phyloP scores from a whole-genome alignment of 2,329 filamentous ascomycete genomes.

The Rhynchosporium agropyri region DNA sequence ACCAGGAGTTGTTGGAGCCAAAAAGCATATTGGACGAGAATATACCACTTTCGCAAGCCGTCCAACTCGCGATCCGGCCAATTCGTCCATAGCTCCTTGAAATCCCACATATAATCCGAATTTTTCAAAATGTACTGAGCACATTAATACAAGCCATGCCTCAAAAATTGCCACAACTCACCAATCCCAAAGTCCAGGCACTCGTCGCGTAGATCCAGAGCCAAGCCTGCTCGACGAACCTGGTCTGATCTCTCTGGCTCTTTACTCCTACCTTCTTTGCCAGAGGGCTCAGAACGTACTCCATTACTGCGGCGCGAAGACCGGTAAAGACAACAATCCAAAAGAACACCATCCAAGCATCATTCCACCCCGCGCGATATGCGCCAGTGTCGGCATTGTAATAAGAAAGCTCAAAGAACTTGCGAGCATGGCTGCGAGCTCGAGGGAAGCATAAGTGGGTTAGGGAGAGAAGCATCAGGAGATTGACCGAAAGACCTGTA shows the following conservation, averaged over 20 bases:
- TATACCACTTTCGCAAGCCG: conserved; percentile 82
- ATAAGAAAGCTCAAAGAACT: conserved; percentile 88
- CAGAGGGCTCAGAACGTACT: conserved; percentile 81
- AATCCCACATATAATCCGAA: conserved; percentile 77
- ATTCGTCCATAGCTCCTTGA: conserved; percentile 77
- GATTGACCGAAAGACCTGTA: conserved; percentile 80
- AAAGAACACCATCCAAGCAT: conserved; percentile 74
- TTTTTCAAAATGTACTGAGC: conserved; percentile 75
- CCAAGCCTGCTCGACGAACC: conserved; percentile 96
- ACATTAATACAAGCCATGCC: conserved; percentile 30
- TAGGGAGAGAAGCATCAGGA: conserved; percentile 79
- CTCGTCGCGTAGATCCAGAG: conserved; percentile 79
- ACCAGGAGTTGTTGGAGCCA: conserved; percentile 94
- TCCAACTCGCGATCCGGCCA: conserved; percentile 80
- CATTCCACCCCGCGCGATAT: conserved; percentile 79
- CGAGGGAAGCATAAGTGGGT: conserved; percentile 82
- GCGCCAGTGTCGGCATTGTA: conserved; percentile 67
- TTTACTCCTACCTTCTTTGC: conserved; percentile 72
- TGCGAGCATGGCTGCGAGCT: conserved; percentile 75
- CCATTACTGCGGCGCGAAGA: conserved; percentile 80
- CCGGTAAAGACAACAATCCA: conserved; percentile 87
- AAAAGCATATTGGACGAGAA: conserved; percentile 86
- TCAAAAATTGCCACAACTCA: conserved; percentile 48
- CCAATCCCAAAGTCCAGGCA: conserved; percentile 84
- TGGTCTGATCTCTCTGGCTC: conserved; percentile 73